A percentile compares a stretch with the other conserved stretches of the same genome.
These are phyloP conservation scores for Taiozyma onychis DNA, from an alignment of 1,139 yeast species.

Conservation along the genomic window DNA sequence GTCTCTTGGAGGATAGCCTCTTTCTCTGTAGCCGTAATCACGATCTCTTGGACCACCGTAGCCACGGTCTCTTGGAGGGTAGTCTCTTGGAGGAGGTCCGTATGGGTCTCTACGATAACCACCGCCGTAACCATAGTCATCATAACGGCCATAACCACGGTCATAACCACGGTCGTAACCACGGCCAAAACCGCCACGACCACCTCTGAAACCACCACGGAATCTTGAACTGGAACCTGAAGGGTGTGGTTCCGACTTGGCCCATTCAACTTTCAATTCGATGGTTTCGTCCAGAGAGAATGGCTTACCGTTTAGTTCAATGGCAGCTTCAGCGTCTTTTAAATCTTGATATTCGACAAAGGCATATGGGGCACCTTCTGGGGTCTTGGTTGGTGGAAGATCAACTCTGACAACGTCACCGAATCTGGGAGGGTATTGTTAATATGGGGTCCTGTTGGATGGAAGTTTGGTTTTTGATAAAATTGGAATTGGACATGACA, in stretches of 20 bases:
- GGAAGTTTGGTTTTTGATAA: not conserved
- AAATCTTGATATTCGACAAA: conserved; percentile 60
- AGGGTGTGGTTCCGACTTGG: conserved; percentile 49
- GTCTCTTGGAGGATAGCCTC: conserved; percentile 8
- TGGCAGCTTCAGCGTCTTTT: conserved; percentile 59
- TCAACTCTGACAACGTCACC: conserved; percentile 65
- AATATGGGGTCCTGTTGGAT: conserved; percentile 5
- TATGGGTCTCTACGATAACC: conserved; percentile 10
- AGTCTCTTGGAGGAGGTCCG: conserved; percentile 10
- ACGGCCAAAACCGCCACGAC: conserved; percentile 3
- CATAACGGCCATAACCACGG: conserved; percentile 8
- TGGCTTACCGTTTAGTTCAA: conserved; percentile 43
- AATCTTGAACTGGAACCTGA: conserved; percentile 16
- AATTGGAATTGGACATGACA: conserved; percentile 2
- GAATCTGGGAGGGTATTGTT: conserved; percentile 32
- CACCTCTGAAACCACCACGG: conserved; percentile 20
- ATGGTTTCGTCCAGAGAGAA: conserved; percentile 34
- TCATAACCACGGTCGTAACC: conserved; percentile 14
- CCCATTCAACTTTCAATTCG: conserved; percentile 50
- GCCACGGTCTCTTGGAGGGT: conserved; percentile 13
- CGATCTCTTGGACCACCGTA: conserved; percentile 8
- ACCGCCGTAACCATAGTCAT: conserved; percentile 13
- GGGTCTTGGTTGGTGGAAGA: conserved; percentile 64
- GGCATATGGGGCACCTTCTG: conserved; percentile 63
- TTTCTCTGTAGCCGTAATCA: conserved; percentile 7